Evolutionary conservation across 192 early-diverging fungal genomes (phyloP).

Genomic region (Funneliformis mosseae): DNA sequence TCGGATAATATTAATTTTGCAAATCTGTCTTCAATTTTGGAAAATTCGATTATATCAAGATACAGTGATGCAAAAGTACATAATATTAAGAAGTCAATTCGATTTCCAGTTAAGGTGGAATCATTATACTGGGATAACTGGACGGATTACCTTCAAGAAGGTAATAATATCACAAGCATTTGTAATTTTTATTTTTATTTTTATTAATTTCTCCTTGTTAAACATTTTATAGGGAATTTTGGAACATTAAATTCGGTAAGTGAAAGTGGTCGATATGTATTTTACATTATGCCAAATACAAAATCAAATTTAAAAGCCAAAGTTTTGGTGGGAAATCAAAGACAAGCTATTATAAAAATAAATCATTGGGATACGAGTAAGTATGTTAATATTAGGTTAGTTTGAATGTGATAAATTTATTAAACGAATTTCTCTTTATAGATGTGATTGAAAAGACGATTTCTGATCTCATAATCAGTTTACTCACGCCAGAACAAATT

Average conservation of each 20-base stretch:
- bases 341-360: conserved; percentile 39
- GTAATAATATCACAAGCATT: neutral
- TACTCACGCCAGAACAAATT: conserved; percentile 40
- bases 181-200: neutral
- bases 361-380: conserved; percentile 40
- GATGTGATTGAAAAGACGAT: conserved; percentile 38
- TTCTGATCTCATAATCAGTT: conserved; percentile 30
- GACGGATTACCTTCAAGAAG: neutral
- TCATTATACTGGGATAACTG: conserved; percentile 25
- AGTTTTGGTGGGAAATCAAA: conserved; percentile 37
- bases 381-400: neutral
- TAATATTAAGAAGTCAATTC: conserved; percentile 4
- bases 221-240: neutral
- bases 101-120: conserved; percentile 34
- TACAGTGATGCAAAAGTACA: neutral
- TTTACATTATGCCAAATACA: conserved; percentile 39
- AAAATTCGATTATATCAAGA: conserved; percentile 12
- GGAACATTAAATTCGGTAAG: neutral
- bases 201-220: neutral
- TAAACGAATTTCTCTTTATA: neutral
- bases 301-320: neutral
- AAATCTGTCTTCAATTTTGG: neutral
- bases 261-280: conserved; percentile 42
- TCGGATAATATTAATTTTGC: conserved; percentile 16
- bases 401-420: neutral